Conservation (phyloP, 2,329 filamentous ascomycete genomes). For the Alternaria conjuncta region DNA sequence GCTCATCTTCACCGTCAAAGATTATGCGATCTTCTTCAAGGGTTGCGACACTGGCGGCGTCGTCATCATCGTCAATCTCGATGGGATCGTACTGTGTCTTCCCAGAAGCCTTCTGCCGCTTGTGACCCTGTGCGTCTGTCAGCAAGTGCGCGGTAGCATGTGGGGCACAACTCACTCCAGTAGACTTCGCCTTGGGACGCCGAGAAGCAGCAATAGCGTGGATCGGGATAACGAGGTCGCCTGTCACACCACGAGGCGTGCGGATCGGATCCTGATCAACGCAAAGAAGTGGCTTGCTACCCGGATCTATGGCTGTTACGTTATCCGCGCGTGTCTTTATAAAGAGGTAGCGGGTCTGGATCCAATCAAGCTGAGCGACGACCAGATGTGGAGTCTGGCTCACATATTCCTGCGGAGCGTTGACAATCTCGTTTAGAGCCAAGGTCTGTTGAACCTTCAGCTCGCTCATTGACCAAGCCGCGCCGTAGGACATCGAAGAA, state of each 20-base stretch:
- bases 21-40: slow-evolving; percentile 56
- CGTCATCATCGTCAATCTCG: slow-evolving; percentile 49
- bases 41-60: slow-evolving; percentile 56
- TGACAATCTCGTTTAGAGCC: slow-evolving; percentile 86
- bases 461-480: slow-evolving; percentile 69
- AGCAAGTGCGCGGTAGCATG: slow-evolving; percentile 1
- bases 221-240: slow-evolving; percentile 59
- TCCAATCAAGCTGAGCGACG: slow-evolving; percentile 79
- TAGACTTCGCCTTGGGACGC: slow-evolving; percentile 35
- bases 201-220: slow-evolving; percentile 57
- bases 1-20: slow-evolving; percentile 38
- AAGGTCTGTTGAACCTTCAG: slow-evolving; percentile 67
- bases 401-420: slow-evolving; percentile 68
- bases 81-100: slow-evolving; percentile 46
- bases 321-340: slow-evolving; percentile 49
- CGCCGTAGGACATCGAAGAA: slow-evolving; percentile 17
- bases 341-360: slow-evolving; percentile 86
- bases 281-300: slow-evolving; percentile 31
- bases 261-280: slow-evolving; percentile 52
- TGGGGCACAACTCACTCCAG: slow-evolving; percentile 11
- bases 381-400: slow-evolving; percentile 69
- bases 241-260: slow-evolving; percentile 50
- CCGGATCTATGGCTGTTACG: background rate
- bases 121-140: slow-evolving; percentile 21
- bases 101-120: slow-evolving; percentile 39